Percentiles rank a stretch among this genome's conserved stretches.
phyloP scores from a whole-genome alignment of 805 yeast species.

The Diddensiella santjacobensis region DNA sequence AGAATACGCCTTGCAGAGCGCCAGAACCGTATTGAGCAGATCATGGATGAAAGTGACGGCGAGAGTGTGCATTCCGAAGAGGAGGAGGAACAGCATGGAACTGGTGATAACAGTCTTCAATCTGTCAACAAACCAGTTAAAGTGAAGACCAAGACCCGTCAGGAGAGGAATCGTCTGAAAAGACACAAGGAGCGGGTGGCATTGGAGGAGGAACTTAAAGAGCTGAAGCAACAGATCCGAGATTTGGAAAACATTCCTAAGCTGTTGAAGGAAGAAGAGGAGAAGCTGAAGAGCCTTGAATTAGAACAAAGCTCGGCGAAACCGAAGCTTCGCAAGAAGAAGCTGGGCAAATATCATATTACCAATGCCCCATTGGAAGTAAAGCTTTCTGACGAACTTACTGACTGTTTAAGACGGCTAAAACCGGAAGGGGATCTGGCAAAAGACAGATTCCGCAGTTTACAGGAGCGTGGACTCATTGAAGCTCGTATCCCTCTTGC shows the following conservation, averaged over 20 bases:
- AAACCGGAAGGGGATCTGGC: slow-evolving; percentile 88
- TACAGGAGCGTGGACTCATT: slow-evolving; percentile 82
- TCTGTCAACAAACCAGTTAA: slow-evolving; percentile 71
- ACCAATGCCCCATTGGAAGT: slow-evolving; percentile 56
- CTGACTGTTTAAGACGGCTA: slow-evolving; percentile 76
- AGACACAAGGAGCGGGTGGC: slow-evolving; percentile 46
- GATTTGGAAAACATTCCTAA: slow-evolving; percentile 51
- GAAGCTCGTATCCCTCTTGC: slow-evolving; percentile 76
- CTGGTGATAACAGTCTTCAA: slow-evolving; percentile 33
- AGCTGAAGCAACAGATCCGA: slow-evolving; percentile 54
- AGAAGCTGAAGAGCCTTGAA: slow-evolving; percentile 16
- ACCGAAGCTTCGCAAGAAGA: slow-evolving; percentile 30
- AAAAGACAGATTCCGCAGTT: slow-evolving; percentile 72
- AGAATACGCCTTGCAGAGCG: slow-evolving; percentile 60
- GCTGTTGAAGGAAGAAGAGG: slow-evolving; percentile 24
- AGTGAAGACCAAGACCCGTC: slow-evolving; percentile 67
- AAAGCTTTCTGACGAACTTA: slow-evolving; percentile 83
- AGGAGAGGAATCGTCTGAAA: slow-evolving; percentile 69
- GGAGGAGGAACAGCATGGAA: slow-evolving; percentile 31
- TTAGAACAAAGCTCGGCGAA: slow-evolving; percentile 19
- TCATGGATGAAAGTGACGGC: slow-evolving; percentile 61
- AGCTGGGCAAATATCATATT: slow-evolving; percentile 45
- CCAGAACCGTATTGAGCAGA: slow-evolving; percentile 55
- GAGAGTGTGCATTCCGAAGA: no score
- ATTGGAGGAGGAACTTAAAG: slow-evolving; percentile 54